Evolutionary conservation across 2,329 filamentous ascomycete species (phyloP).

Genomic region (Sclerotinia spermophila): DNA sequence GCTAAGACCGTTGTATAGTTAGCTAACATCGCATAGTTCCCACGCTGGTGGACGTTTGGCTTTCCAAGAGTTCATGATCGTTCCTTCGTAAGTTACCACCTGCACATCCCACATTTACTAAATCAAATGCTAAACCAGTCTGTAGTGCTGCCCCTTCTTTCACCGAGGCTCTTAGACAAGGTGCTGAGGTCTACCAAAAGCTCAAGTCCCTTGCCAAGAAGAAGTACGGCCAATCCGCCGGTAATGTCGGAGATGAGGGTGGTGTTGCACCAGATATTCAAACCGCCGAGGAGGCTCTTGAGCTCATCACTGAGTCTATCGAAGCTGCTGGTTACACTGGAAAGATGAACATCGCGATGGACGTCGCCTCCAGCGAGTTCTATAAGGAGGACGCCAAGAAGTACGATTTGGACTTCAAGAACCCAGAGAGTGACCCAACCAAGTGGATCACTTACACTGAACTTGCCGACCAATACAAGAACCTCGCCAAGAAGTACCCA

Average conservation of each 20-base stretch:
- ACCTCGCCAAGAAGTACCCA: slow-evolving; percentile 89
- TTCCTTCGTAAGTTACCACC: slow-evolving; percentile 61
- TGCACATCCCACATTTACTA: background rate
- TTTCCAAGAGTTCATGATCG: slow-evolving; percentile 97
- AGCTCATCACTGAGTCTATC: slow-evolving; percentile 92
- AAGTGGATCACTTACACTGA: slow-evolving; percentile 99
- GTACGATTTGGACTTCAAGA: slow-evolving; percentile 99
- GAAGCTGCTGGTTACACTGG: slow-evolving; percentile 94
- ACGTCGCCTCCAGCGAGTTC: slow-evolving; percentile 98
- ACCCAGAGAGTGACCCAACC: slow-evolving; percentile 89
- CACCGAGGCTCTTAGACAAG: slow-evolving; percentile 93
- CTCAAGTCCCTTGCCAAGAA: slow-evolving; percentile 97
- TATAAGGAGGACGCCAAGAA: slow-evolving; percentile 98
- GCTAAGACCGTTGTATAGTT: background rate
- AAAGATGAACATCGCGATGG: slow-evolving; percentile 97
- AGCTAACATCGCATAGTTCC: slow-evolving; percentile 54
- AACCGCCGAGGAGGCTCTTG: slow-evolving; percentile 91
- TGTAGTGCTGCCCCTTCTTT: slow-evolving; percentile 77
- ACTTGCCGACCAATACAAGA: slow-evolving; percentile 86
- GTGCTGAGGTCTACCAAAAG: slow-evolving; percentile 96
- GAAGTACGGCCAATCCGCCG: slow-evolving; percentile 98
- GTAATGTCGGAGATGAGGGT: slow-evolving; percentile 99
- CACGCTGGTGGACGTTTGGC: slow-evolving; percentile 95
- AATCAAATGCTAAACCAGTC: slow-evolving; percentile 16
- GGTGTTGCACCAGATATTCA: slow-evolving; percentile 99